Percentiles rank a stretch among this genome's conserved stretches.
phyloP scores from a whole-genome alignment of 306 rosid genomes.

The Pachyrhizus erosus region DNA sequence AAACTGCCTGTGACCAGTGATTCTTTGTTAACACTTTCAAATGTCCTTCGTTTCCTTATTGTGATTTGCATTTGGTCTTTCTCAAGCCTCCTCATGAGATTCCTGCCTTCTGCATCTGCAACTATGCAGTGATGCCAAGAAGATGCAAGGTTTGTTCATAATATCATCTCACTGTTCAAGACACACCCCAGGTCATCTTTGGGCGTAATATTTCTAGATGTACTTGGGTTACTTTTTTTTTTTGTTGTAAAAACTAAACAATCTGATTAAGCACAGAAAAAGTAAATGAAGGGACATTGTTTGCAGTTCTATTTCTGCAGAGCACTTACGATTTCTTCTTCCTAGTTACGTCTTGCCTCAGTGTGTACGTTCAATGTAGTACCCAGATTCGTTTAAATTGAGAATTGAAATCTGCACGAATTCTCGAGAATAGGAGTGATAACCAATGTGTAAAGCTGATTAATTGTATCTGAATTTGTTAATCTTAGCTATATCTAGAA shows the following conservation, averaged over 20 bases:
- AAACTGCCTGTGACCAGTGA: conserved; percentile 69
- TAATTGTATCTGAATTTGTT: too few species aligned
- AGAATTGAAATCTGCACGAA: neutral
- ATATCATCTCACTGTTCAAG: conserved; percentile 15
- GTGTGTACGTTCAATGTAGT: neutral
- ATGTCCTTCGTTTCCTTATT: conserved; percentile 80
- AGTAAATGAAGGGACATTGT: neutral
- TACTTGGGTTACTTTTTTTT: neutral
- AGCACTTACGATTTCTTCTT: neutral
- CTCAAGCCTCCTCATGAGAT: conserved; percentile 84
- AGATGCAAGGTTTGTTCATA: conserved; percentile 14
- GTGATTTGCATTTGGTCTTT: conserved; percentile 95
- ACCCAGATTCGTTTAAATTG: neutral
- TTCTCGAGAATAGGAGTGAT: neutral
- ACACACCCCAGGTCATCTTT: conserved; percentile 14
- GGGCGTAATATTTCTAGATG: conserved; percentile 9
- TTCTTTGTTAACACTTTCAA: conserved; percentile 73
- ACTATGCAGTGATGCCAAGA: conserved; percentile 44
- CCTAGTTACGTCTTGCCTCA: neutral
- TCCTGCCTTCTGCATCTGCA: conserved; percentile 56
- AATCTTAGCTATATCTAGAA: too few species aligned
- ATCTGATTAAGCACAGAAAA: neutral
- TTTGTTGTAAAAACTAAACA: neutral
- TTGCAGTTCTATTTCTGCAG: neutral
- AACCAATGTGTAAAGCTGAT: neutral